phyloP scores from a whole-genome alignment of 768 basidiomycete genomes.

The Leccinum arenicola region DNA sequence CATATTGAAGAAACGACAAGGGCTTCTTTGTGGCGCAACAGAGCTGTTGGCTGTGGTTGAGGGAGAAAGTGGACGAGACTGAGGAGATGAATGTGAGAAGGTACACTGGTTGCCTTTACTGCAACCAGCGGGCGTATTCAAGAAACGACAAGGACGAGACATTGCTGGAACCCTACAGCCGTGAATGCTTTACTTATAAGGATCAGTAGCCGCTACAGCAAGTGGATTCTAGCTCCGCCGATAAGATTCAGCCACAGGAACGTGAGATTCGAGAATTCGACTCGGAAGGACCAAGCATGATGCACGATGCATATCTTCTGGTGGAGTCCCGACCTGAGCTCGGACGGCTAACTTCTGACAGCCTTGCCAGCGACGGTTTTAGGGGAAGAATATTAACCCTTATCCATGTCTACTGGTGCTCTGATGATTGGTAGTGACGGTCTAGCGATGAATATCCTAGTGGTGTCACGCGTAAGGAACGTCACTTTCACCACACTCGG shows the following conservation, averaged over 20 bases:
- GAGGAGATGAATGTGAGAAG: constrained; percentile 29
- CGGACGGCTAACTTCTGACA: background rate
- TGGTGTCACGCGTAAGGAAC: too few species aligned
- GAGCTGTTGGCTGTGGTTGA: constrained; percentile 6
- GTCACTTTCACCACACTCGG: too few species aligned
- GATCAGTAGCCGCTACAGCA: background rate
- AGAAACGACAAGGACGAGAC: constrained; percentile 40
- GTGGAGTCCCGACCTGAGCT: background rate
- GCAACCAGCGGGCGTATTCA: constrained; percentile 45
- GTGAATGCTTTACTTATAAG: background rate
- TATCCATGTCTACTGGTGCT: too few species aligned
- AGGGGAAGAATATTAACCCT: background rate
- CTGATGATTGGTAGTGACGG: too few species aligned
- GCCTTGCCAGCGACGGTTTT: background rate
- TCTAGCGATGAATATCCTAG: too few species aligned
- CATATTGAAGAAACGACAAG: constrained; percentile 31
- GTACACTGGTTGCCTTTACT: constrained; percentile 39
- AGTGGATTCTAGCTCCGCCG: background rate
- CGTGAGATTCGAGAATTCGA: background rate
- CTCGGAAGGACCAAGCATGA: background rate
- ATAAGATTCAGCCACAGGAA: background rate
- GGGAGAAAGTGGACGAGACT: constrained; percentile 1
- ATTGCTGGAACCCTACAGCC: background rate
- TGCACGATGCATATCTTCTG: background rate
- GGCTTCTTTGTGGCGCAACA: background rate